Base-by-base conservation (phyloP, 1,284 basidiomycete species). In the Ustilago sp. region DNA sequence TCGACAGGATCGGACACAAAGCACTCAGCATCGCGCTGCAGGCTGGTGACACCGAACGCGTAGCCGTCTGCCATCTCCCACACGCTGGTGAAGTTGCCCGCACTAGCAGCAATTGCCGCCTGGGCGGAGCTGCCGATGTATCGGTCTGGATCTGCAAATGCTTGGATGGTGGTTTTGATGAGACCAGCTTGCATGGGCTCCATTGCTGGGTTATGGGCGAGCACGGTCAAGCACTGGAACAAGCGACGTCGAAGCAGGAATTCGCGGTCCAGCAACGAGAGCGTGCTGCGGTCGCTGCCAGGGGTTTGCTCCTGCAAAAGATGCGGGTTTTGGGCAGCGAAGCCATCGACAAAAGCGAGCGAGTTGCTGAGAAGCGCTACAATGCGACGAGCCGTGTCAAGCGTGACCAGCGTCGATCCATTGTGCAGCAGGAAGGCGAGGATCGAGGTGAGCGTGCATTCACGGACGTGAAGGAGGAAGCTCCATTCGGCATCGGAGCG, bases 31-130 rank as follows among this genome's bases (percentile, higher is more conserved):
- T 87, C 88, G 5, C 74, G 71, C 34, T 88, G 80, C 31, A 93
- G 87, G 59, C 90, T 93, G 1, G 94, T 94, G 11, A 98, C 90
- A 3, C 96, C 97, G 87, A 94, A 96, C 0, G 92, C 95, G 86
- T 95, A 96, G 0, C 94, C 94, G 84, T 98, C 96, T 0, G 90
- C 88, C 63, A 91, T 90, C 68, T 92, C 90, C 96, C 97, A 98
- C 8, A 99, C 89, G 13, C 90, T 91, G 4, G 91, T 91, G 85
- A 97, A 96, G 1, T 90, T 89, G 5, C 94, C 95, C 0, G 94
- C 90, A 39, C 93, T 94, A 0, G 93, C 92, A 0, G 93, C 93
- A 71, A 98, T 97, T 0, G 94, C 93, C 0, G 95, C 95, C 86
- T 98, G 96, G 7, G 97, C 90, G 0, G 92, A 91, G 1, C 93